Evolutionary conservation across 176 grass and related monocot species (phyloP).

Genomic region (Oryza rufipogon): DNA sequence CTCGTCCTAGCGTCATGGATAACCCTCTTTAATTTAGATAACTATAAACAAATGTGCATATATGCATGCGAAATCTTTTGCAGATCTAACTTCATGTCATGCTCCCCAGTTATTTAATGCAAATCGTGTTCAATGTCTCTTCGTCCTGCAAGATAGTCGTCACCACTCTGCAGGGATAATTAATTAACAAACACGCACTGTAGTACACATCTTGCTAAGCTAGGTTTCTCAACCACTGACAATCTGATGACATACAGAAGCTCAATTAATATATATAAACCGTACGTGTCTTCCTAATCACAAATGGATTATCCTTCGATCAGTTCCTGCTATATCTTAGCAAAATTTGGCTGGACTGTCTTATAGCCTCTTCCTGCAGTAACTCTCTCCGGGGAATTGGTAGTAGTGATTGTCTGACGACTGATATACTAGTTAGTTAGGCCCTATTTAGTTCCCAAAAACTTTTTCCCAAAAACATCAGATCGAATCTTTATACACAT

Average conservation of each 20-base stretch:
- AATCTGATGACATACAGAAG: not conserved
- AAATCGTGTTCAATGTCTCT: not conserved
- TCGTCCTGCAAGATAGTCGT: not conserved
- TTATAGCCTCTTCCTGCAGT: not conserved
- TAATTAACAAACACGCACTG: not conserved
- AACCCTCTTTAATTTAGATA: not conserved
- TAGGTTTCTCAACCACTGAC: constrained; percentile 7
- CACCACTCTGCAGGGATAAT: not conserved
- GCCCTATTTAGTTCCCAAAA: too few species aligned
- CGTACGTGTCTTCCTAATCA: not conserved
- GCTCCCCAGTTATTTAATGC: constrained; percentile 27
- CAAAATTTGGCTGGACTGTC: not conserved
- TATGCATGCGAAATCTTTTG: constrained; percentile 17
- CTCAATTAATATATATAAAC: not conserved
- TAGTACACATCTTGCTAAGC: not conserved
- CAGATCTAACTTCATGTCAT: constrained; percentile 39
- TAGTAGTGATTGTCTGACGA: not conserved
- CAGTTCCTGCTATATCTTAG: not conserved
- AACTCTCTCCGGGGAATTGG: too few species aligned
- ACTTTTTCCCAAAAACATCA: too few species aligned
- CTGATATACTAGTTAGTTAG: not conserved
- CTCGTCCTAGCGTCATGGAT: constrained; percentile 34
- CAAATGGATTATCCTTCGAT: not conserved
- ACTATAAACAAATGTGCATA: not conserved
- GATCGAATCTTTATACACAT: too few species aligned